Conservation (phyloP, 331 rosid genomes). For the Rhamnella rubrinervis region DNA sequence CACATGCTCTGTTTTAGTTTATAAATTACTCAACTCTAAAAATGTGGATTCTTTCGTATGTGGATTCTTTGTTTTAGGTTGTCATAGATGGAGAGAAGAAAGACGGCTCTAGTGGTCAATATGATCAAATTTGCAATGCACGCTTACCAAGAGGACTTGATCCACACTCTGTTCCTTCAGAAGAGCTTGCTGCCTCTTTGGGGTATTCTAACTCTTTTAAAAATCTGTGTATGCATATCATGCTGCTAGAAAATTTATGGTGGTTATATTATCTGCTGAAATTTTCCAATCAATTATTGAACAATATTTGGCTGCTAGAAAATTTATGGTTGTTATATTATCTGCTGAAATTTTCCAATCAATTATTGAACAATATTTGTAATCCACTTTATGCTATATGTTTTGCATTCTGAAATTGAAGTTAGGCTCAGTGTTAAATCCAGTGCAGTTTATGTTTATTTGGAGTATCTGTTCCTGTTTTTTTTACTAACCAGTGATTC, state of each 20-base stretch:
- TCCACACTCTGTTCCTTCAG: slow-evolving; percentile 85
- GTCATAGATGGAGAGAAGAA: slow-evolving; percentile 54
- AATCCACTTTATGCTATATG: slow-evolving; percentile 4
- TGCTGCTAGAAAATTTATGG: not conserved
- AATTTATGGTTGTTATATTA: not conserved
- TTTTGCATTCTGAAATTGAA: slow-evolving; percentile 16
- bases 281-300: slow-evolving; percentile 18
- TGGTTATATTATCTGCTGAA: slow-evolving; percentile 10
- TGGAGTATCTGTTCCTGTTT: slow-evolving; percentile 17
- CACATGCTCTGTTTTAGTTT: not conserved
- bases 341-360: slow-evolving; percentile 22
- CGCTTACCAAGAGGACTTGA: slow-evolving; percentile 89
- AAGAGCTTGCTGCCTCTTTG: slow-evolving; percentile 92
- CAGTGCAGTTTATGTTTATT: not conserved
- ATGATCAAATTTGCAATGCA: slow-evolving; percentile 89
- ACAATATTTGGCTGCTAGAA: not conserved
- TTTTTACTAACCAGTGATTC: slow-evolving; percentile 23
- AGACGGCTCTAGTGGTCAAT: slow-evolving; percentile 60
- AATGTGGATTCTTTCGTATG: slow-evolving; percentile 7
- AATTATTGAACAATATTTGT: not conserved
- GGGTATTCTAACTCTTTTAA: slow-evolving; percentile 50
- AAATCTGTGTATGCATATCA: slow-evolving; percentile 8
- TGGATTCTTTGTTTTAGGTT: slow-evolving; percentile 49
- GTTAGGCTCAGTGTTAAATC: not conserved
- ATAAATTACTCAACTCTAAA: not conserved